Evolutionary conservation across 2,329 filamentous ascomycete genomes (phyloP).

Genomic region (Pestalotiopsis sp.): DNA sequence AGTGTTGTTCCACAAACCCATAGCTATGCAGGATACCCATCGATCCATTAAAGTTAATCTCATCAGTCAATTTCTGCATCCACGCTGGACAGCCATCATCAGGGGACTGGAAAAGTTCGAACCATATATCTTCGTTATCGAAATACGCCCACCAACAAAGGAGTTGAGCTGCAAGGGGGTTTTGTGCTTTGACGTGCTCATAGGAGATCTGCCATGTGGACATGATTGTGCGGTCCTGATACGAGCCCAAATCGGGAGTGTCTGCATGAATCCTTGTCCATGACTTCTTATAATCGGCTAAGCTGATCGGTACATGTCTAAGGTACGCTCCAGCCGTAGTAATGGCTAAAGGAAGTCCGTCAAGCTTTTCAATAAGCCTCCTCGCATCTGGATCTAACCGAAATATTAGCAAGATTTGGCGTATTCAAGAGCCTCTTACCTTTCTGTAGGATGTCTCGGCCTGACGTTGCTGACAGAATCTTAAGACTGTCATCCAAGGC

Average conservation of each 20-base stretch:
- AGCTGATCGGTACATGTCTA: conserved; percentile 36
- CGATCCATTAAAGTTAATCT: conserved; percentile 15
- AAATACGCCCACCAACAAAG: too few species aligned
- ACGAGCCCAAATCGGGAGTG: conserved; percentile 31
- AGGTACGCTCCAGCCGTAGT: conserved; percentile 48
- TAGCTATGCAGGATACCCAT: conserved; percentile 16
- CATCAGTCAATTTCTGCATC: conserved; percentile 13
- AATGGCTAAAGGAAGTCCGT: conserved; percentile 49
- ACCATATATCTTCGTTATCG: conserved; percentile 21
- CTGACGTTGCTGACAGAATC: conserved; percentile 32
- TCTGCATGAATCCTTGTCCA: conserved; percentile 38
- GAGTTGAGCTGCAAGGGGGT: conserved; percentile 18
- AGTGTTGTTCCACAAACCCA: conserved; percentile 15
- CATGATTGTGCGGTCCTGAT: conserved; percentile 36
- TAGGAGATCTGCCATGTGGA: conserved; percentile 43
- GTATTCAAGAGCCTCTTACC: conserved; percentile 26
- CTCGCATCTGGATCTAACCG: conserved; percentile 31
- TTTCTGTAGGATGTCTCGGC: conserved; percentile 22
- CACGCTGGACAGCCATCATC: conserved; percentile 8
- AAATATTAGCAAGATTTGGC: conserved; percentile 1
- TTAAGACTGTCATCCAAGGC: conserved; percentile 32
- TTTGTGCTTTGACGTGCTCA: conserved; percentile 35
- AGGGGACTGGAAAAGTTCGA: conserved; percentile 15
- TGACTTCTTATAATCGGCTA: conserved; percentile 38
- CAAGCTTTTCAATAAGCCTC: conserved; percentile 36